phyloP scores from a whole-genome alignment of 2,329 filamentous ascomycete species.

The Clarireedia hainanense region DNA sequence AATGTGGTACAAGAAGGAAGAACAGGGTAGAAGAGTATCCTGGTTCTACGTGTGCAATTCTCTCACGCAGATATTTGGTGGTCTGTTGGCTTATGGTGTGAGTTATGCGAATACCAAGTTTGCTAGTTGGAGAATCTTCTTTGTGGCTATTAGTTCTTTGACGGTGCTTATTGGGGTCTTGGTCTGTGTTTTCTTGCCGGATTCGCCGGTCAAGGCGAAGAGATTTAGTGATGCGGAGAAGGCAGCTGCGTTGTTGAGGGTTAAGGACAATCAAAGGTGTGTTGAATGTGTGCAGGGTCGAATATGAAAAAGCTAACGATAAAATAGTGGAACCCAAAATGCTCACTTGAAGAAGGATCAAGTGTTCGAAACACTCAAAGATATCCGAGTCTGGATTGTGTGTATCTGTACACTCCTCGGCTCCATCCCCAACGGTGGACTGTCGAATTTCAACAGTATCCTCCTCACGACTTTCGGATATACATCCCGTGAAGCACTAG shows the following conservation, averaged over 20 bases:
- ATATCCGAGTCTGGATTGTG: constrained; percentile 27
- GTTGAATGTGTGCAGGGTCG: too few relatives aligned
- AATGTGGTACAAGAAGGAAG: constrained; percentile 23
- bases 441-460: constrained; percentile 34
- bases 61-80: constrained; percentile 20
- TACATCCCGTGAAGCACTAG: constrained; percentile 18
- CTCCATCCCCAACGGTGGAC: constrained; percentile 31
- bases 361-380: constrained; percentile 30
- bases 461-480: constrained; percentile 32
- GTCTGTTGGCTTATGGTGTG: constrained; percentile 27
- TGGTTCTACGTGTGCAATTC: neutral
- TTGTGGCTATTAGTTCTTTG: constrained; percentile 17
- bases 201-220: constrained; percentile 37
- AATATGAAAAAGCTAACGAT: too few relatives aligned
- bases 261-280: constrained; percentile 3
- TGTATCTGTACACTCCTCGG: constrained; percentile 20
- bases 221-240: neutral
- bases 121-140: constrained; percentile 9
- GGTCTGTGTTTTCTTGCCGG: constrained; percentile 39
- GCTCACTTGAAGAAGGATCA: constrained; percentile 31
- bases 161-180: constrained; percentile 26
- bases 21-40: constrained; percentile 8
- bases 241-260: neutral
- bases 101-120: neutral
- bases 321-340: constrained; percentile 18